phyloP scores from a whole-genome alignment of 768 basidiomycete species.

The Pleurotus sapidus region DNA sequence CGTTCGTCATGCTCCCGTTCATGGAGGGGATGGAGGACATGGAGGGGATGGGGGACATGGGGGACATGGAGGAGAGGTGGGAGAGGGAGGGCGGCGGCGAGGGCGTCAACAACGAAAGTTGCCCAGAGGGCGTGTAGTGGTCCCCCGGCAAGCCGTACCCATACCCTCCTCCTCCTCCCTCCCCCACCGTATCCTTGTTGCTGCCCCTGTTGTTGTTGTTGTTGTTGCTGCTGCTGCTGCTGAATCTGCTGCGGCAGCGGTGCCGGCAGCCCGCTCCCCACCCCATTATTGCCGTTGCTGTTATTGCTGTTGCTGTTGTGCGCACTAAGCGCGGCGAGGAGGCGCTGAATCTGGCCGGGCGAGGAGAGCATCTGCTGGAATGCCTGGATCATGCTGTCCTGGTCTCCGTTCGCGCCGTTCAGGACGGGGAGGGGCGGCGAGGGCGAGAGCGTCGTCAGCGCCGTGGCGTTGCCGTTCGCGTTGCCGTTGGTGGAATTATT shows the following conservation, averaged over 20 bases:
- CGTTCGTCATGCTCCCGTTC: too few species aligned
- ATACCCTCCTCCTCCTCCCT: too few species aligned
- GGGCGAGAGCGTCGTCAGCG: neutral
- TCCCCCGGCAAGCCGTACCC: neutral
- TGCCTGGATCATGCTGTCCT: constrained; percentile 28
- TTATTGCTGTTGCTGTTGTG: constrained; percentile 17
- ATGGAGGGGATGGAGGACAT: too few species aligned
- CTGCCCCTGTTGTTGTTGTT: too few species aligned
- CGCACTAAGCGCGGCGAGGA: constrained; percentile 43
- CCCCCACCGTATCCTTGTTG: too few species aligned
- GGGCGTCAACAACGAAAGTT: constrained; percentile 14
- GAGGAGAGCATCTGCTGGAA: constrained; percentile 45
- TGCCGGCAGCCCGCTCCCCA: too few species aligned
- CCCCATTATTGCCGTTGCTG: too few species aligned
- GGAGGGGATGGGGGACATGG: too few species aligned
- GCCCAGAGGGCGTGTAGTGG: neutral
- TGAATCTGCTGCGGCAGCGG: too few species aligned
- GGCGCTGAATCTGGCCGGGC: constrained; percentile 55
- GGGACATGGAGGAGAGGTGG: too few species aligned
- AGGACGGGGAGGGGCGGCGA: constrained; percentile 10
- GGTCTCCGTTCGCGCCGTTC: constrained; percentile 36
- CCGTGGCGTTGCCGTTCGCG: constrained; percentile 17
- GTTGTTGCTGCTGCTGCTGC: too few species aligned
- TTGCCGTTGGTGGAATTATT: neutral
- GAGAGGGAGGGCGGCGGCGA: constrained; percentile 11